These are phyloP conservation scores for Papilionanthe hybrid DNA, from an alignment of 116 monocot genomes.

Conservation along the genomic window DNA sequence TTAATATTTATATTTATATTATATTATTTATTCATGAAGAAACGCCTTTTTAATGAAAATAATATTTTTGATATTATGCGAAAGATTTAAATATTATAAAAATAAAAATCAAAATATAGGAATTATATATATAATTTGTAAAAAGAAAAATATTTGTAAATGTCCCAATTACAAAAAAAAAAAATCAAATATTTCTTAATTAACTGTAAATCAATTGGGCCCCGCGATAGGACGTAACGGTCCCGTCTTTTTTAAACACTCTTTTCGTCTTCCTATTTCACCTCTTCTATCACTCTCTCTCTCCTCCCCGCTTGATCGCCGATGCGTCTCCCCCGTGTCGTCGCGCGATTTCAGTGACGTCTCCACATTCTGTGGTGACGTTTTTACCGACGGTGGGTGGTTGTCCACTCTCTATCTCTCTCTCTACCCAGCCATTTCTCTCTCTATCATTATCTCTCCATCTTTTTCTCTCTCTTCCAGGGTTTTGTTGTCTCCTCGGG, in stretches of 20 bases:
- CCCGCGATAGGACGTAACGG: constrained; percentile 7
- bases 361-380: constrained; percentile 5
- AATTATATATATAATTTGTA: too few species aligned
- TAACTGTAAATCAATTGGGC: background rate
- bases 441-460: background rate
- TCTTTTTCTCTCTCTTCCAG: background rate
- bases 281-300: background rate
- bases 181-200: background rate
- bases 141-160: too few species aligned
- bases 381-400: background rate
- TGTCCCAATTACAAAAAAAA: too few species aligned
- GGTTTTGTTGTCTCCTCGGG: background rate
- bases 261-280: background rate
- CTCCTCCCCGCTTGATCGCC: background rate
- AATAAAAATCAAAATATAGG: too few species aligned
- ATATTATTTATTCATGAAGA: too few species aligned
- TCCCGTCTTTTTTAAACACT: background rate
- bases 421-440: background rate
- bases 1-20: too few species aligned
- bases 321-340: constrained; percentile 12
- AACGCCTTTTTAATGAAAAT: too few species aligned
- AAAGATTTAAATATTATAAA: too few species aligned
- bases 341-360: background rate
- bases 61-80: too few species aligned
- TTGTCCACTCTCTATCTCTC: background rate